Evolutionary conservation across 805 yeast genomes (phyloP).

Genomic region (Ogataea glucozyma): DNA sequence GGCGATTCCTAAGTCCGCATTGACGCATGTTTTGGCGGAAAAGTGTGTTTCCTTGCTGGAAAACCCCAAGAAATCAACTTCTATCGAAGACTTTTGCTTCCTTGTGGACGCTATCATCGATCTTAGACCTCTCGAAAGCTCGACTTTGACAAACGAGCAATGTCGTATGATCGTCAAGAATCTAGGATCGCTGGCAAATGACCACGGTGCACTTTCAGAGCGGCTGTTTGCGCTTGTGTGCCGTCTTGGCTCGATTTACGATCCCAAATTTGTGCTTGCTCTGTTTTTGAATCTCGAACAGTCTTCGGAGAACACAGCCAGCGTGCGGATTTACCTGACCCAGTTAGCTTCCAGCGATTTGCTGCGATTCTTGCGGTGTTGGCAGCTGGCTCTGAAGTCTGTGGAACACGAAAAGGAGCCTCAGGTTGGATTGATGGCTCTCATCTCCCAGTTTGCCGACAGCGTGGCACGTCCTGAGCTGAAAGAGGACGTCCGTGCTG

Average conservation of each 20-base stretch:
- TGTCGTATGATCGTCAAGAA: slow-evolving; percentile 14
- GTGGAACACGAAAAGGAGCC: background rate
- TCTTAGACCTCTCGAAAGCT: slow-evolving; percentile 8
- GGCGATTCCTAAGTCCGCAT: background rate
- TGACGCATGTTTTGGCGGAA: background rate
- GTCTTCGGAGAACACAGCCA: slow-evolving; percentile 1
- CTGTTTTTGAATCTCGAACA: slow-evolving; percentile 23
- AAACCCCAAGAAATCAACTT: background rate
- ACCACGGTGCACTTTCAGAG: slow-evolving; percentile 8
- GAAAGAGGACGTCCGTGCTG: background rate
- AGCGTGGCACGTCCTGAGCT: slow-evolving; percentile 8
- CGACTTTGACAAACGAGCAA: background rate
- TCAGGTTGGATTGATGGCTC: slow-evolving; percentile 7
- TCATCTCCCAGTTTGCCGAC: slow-evolving; percentile 12
- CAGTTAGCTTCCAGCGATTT: slow-evolving; percentile 5
- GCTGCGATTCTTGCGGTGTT: slow-evolving; percentile 7
- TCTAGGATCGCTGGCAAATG: slow-evolving; percentile 8
- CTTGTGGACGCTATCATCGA: slow-evolving; percentile 20
- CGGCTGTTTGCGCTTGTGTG: slow-evolving; percentile 23
- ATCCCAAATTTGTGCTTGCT: slow-evolving; percentile 24
- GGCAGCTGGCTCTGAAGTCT: slow-evolving; percentile 13
- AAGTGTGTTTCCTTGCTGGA: background rate
- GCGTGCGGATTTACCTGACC: slow-evolving; percentile 12
- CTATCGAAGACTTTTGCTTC: slow-evolving; percentile 14
- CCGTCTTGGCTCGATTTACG: slow-evolving; percentile 10